Conservation (phyloP, 495 filamentous ascomycete species). For the Penicillium goetzii region DNA sequence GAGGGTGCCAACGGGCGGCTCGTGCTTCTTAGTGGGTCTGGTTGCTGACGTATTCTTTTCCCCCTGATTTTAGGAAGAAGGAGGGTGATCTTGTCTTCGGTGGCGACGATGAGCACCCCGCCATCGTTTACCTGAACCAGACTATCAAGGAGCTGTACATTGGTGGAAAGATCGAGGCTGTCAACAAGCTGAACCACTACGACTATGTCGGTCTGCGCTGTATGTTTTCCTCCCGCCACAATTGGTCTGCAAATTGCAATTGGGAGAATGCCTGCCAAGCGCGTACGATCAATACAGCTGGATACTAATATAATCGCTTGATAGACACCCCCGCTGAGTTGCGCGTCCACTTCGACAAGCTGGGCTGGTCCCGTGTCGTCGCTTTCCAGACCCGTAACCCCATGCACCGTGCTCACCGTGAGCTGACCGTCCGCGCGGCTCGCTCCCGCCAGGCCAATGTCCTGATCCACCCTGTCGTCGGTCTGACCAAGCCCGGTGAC, state of each 20-base stretch:
- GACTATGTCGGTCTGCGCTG: conserved; percentile 97
- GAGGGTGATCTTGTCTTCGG: conserved; percentile 96
- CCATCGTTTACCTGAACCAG: conserved; percentile 83
- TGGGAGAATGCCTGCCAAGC: not conserved
- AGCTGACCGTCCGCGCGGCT: conserved; percentile 95
- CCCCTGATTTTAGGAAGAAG: conserved; percentile 62
- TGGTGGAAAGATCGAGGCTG: conserved; percentile 91
- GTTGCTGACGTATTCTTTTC: conserved; percentile 38
- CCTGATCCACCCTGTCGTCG: conserved; percentile 97
- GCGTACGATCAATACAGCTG: not conserved
- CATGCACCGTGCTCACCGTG: conserved; percentile 98
- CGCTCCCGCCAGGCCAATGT: conserved; percentile 95
- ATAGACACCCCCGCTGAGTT: conserved; percentile 92
- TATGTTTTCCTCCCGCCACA: conserved; percentile 47
- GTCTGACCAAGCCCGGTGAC: conserved; percentile 96
- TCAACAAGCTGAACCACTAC: conserved; percentile 95
- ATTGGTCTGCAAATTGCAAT: not conserved
- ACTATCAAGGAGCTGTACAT: conserved; percentile 86
- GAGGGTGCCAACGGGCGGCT: conserved; percentile 16
- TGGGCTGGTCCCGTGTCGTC: conserved; percentile 94
- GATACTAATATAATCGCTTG: conserved; percentile 5
- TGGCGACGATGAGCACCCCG: conserved; percentile 90
- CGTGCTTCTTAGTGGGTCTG: conserved; percentile 31
- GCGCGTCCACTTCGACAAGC: conserved; percentile 96
- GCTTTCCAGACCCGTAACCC: conserved; percentile 99